Evolutionary conservation across 2,329 filamentous ascomycete genomes (phyloP), one percentile per base, ranked within the genome.

Genomic region (Talaromyces amestolkiae): DNA sequence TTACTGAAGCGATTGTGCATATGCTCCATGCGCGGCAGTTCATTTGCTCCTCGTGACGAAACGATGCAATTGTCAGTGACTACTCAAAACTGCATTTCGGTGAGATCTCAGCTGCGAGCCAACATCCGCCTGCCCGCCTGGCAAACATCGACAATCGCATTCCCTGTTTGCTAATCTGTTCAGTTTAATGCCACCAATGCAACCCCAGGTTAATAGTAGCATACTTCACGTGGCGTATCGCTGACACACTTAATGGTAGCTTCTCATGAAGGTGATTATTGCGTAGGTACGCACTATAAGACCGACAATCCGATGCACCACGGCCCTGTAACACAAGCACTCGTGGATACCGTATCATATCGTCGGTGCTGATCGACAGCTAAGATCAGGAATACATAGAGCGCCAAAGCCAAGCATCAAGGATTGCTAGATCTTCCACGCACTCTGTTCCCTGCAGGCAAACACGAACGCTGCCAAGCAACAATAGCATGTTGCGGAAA

Each of bases 41-140:
- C 35, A 15, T 31, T 19, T 35, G 41, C 19, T 43, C 45, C 35
- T 63, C 60, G 43, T 41, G 33, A 63, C 22, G 15, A 37, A 17
- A n/a, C 47, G 5, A 53, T 10, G 27, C 27, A 17, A 39, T 31
- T 37, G 33, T 56, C 33, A 9, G 33, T 56, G 37, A 37, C 27
- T 31, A 1, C 53, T 56, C 33, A 37, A 56, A 56, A 56, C 53
- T 56, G 53, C 53, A 15, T 56, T 39, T 37, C 53, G 53, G 53
- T 56, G 53, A 56, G 51, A 39, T 35, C 15, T 3, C 49, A 54
- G 17, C 27, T 33, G 49, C 49, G 3, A n/a, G 27, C 27, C 5
- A 31, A 31, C 27, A 31, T 31, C 27, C 27, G 27, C 27, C 27
- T 31, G 27, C 15, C 15, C 13, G 45, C 13, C 22, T 11, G 47